phyloP scores from a whole-genome alignment of 208 protist genomes.

The Phytomonas sp. region DNA sequence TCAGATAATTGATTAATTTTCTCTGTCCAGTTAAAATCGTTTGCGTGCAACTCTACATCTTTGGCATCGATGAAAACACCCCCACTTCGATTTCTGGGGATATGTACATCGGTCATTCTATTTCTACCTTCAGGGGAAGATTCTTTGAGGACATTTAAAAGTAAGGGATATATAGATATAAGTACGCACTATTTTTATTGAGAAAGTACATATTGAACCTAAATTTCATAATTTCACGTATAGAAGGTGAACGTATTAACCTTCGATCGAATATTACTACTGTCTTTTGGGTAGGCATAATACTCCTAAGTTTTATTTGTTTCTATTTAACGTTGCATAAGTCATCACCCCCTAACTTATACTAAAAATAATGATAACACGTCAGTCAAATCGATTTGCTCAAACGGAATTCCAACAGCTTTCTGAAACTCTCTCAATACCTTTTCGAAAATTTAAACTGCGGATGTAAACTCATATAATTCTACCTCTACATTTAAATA shows the following conservation, averaged over 20 bases:
- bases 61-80: conserved; percentile 43
- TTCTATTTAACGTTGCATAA: too few species aligned
- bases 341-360: too few species aligned
- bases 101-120: conserved; percentile 13
- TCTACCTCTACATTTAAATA: neutral
- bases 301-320: too few species aligned
- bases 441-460: neutral
- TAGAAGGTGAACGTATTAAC: neutral
- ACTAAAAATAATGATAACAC: neutral
- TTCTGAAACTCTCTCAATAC: too few species aligned
- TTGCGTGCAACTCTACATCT: conserved; percentile 52
- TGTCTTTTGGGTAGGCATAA: too few species aligned
- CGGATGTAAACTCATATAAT: neutral
- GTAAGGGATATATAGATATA: conserved; percentile 2
- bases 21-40: conserved; percentile 53
- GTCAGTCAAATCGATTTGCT: neutral
- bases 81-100: conserved; percentile 22
- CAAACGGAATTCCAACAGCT: too few species aligned
- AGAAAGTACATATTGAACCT: neutral
- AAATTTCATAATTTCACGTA: conserved; percentile 4
- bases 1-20: conserved; percentile 30
- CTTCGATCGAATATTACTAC: too few species aligned
- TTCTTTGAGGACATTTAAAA: neutral
- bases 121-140: conserved; percentile 1
- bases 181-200: neutral